These are phyloP conservation scores for Rhododendron ovatum DNA, from an alignment of 148 eudicot species.

Conservation along the genomic window DNA sequence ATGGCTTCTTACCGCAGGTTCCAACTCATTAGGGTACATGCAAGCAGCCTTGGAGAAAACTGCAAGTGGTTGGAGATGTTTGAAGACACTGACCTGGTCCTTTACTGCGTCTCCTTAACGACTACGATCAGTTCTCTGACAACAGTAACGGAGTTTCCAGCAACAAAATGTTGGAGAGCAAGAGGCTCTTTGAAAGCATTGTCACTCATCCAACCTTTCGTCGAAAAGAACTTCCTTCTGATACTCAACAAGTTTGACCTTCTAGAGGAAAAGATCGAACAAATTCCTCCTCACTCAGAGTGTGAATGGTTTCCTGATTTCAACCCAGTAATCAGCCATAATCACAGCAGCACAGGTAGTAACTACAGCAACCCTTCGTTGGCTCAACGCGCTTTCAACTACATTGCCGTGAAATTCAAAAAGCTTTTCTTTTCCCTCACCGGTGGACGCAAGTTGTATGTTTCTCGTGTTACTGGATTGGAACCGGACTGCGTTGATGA, in stretches of 20 bases:
- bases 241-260: constrained; percentile 72
- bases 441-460: constrained; percentile 61
- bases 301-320: constrained; percentile 85
- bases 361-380: constrained; percentile 33
- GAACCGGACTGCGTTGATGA: constrained; percentile 58
- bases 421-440: constrained; percentile 44
- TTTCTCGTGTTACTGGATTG: constrained; percentile 46
- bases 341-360: constrained; percentile 23
- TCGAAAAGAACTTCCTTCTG: constrained; percentile 54
- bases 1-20: constrained; percentile 28
- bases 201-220: constrained; percentile 37
- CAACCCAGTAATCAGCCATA: constrained; percentile 52
- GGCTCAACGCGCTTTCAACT: constrained; percentile 65
- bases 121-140: constrained; percentile 39
- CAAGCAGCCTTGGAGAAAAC: constrained; percentile 63
- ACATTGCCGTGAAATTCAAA: constrained; percentile 62
- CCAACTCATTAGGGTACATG: constrained; percentile 51
- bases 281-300: constrained; percentile 32
- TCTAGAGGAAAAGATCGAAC: constrained; percentile 67
- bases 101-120: constrained; percentile 54
- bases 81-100: constrained; percentile 52
- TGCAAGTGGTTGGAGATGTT: constrained; percentile 89
- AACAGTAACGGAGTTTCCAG: constrained; percentile 31
- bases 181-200: constrained; percentile 52
- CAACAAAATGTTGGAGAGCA: constrained; percentile 77